Evolutionary conservation across 2,329 filamentous ascomycete species (phyloP), one percentile per base, ranked within the genome.

Genomic region (Epichloe scottii): DNA sequence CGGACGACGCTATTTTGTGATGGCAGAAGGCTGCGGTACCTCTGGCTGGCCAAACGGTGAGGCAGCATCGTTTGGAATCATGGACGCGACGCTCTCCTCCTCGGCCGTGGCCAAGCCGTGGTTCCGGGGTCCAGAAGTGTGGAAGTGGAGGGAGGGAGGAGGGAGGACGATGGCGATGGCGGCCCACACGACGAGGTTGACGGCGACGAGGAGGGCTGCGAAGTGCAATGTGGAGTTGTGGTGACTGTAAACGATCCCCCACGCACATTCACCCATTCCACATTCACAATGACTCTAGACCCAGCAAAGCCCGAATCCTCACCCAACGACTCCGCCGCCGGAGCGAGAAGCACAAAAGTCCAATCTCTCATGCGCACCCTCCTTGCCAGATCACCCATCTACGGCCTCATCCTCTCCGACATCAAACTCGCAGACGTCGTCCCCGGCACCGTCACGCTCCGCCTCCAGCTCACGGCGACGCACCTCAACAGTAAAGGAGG

Each of bases 401-500:
- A 81, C 68, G 66, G 68, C 51, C 60, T 66, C 50, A 56, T 67
- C 15, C 59, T 70, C 33, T 55, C 73, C 1, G 66, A 70, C 23
- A 70, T 75, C 41, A 62, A 66, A 5, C 68, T 79, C 55, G 59
- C 70, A 23, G 65, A 67, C 4, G 71, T 76, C 10, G 56, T 64
- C 1, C 65, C 64, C 46, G 80, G 79, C 30, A 63, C 59, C 11
- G 69, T 82, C 41, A 68, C 65, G 17, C 72, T 76, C 10, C 70
- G 66, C 1, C 68, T 84, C 26, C 62, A 64, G 2, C 68, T 82
- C 6, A 68, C 65, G 15, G 55, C 65, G 11, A 72, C 75, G 56
- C 85, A 88, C 64, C 73, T 87, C 63, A 88, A 88, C 69, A 79
- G 78, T 54, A 75, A 78, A 51, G 77, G 79, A 5, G 79, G 77